Evolutionary conservation across 176 grass and related monocot species (phyloP), one percentile per base, ranked within the genome.

Genomic region (Triticum monococcum): DNA sequence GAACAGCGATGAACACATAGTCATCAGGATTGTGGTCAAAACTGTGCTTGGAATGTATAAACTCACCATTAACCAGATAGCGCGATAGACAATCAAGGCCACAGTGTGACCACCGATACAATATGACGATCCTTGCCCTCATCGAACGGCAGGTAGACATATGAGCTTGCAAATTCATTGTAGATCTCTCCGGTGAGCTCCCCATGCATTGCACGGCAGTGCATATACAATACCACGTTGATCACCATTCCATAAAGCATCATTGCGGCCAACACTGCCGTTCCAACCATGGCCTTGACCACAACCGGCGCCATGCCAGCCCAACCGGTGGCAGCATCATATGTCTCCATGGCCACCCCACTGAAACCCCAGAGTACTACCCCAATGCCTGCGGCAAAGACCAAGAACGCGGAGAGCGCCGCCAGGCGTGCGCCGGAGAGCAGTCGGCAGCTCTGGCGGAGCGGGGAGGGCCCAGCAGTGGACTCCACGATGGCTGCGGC

Each of bases 161-260:
- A 90, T n/a, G 73, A 81, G 78, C 81, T 32, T 13, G 71, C 78
- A n/a, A 90, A 90, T 78, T 90, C 88, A 24, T 90, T 86, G 78
- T 86, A 90, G 71, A 90, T 90, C 71, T 86, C 88, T 36, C 83
- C 88, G 1, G 69, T 12, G 46, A 89, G 83, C 13, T 89, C 88
- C 26, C 88, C 88, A 24, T 76, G 83, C 26, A 89, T 62, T 9
- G 46, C 83, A 11, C 83, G 77, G 77, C 83, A 89, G 60, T 85
- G 83, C 88, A 89, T 85, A 35, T 85, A 89, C 33, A 89, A 20
- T 78, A 89, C 61, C 46, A 89, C 35, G 4, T 89, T 89, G 26
- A 28, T 52, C 77, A 89, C 88, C 46, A 85, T 81, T 38, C 88
- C 88, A 6, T 89, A 86, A 1, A 85, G 78, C 61, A 89, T 75